These are phyloP conservation scores for Psilocybe azurescens DNA, from an alignment of 768 basidiomycete species.

Conservation along the genomic window DNA sequence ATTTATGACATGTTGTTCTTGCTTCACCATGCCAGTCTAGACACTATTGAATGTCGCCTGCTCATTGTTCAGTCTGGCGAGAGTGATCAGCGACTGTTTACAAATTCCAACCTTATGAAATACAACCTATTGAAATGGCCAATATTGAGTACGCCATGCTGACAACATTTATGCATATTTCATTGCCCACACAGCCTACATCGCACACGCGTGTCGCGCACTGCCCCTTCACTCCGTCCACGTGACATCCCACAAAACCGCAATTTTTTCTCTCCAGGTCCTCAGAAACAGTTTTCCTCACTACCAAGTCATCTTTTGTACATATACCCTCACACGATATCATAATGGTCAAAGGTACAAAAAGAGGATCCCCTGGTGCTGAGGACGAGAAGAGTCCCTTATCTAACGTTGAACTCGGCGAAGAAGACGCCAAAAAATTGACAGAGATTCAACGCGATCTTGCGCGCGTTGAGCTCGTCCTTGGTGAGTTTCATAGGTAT, in stretches of 20 bases:
- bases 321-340: slow-evolving; percentile 13
- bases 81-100: too few relatives aligned
- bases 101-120: too few relatives aligned
- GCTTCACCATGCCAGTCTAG: not conserved
- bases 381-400: slow-evolving; percentile 77
- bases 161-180: too few relatives aligned
- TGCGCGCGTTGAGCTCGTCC: slow-evolving; percentile 69
- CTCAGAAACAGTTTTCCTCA: not conserved
- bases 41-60: not conserved
- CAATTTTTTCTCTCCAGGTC: slow-evolving; percentile 4
- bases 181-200: not conserved
- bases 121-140: too few relatives aligned
- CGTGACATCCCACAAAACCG: not conserved
- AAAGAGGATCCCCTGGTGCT: slow-evolving; percentile 82
- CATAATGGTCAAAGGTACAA: slow-evolving; percentile 56
- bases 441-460: slow-evolving; percentile 69
- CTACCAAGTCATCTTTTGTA: slow-evolving; percentile 10
- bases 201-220: not conserved
- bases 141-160: too few relatives aligned
- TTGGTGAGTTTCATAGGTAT: slow-evolving; percentile 55
- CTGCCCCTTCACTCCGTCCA: not conserved
- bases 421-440: slow-evolving; percentile 76
- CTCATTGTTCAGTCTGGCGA: too few relatives aligned
- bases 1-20: not conserved
- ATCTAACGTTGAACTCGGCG: slow-evolving; percentile 67